Percentiles rank a stretch among this genome's conserved stretches.
phyloP scores from a whole-genome alignment of 768 basidiomycete species.

The Tricholoma terreum region DNA sequence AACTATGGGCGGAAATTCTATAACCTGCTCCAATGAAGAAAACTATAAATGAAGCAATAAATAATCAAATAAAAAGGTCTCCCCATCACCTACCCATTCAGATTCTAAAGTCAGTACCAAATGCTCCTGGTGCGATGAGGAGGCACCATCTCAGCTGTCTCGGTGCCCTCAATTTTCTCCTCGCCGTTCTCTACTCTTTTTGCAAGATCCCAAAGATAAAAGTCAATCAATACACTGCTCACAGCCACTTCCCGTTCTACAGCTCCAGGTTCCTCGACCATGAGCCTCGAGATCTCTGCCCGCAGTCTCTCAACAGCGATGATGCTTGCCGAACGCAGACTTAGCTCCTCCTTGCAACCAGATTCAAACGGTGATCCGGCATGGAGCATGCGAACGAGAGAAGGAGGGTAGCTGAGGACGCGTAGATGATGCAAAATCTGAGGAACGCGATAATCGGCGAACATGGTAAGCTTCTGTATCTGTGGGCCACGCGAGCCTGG shows the following conservation, averaged over 20 bases:
- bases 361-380: slow-evolving; percentile 42
- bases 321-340: slow-evolving; percentile 77
- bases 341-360: slow-evolving; percentile 70
- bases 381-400: slow-evolving; percentile 51
- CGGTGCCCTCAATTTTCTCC: slow-evolving; percentile 56
- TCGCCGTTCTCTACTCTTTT: slow-evolving; percentile 67
- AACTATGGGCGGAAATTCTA: neutral
- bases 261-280: slow-evolving; percentile 23
- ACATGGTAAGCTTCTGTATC: slow-evolving; percentile 83
- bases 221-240: slow-evolving; percentile 83
- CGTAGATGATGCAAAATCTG: slow-evolving; percentile 85
- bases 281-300: slow-evolving; percentile 49
- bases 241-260: slow-evolving; percentile 32
- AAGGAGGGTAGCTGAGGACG: slow-evolving; percentile 68
- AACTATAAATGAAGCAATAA: neutral
- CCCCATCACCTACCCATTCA: neutral
- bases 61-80: neutral
- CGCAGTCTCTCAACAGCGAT: slow-evolving; percentile 74
- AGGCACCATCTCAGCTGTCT: slow-evolving; percentile 56
- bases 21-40: neutral
- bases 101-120: slow-evolving; percentile 60
- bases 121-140: slow-evolving; percentile 79
- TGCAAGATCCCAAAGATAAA: slow-evolving; percentile 88
- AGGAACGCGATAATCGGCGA: slow-evolving; percentile 90
- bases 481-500: slow-evolving; percentile 51